Base-by-base conservation (phyloP, 2,329 filamentous ascomycete species). In the Xylariaceae sp. region DNA sequence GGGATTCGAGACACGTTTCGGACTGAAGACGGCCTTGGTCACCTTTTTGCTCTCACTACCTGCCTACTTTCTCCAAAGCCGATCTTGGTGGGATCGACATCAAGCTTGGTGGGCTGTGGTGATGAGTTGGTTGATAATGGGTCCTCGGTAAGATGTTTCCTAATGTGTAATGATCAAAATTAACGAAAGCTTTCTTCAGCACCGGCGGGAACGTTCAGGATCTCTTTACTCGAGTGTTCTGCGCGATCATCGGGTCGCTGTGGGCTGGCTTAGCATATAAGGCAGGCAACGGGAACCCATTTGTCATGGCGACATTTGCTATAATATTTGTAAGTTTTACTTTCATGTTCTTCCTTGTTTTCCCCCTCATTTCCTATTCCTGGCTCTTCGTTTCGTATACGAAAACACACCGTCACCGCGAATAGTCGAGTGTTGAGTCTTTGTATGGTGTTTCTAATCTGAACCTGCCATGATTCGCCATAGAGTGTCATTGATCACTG, bases 171-270 rank as follows among this genome's bases (percentile, higher is more conserved):
- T 34, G n/a, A 39, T 19, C 12, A 19, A 5, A 27, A 34, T 45
- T 58, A 40, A 58, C 43, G 31, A 41, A 29, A 19, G 3, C 19
- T n/a, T n/a, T 49, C n/a, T 29, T 5, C 27, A 59, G 78, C 47
- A 78, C 80, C 2, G 80, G 80, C 7, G 81, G 80, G 7, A 84
- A 82, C 52, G 62, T 81, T 6, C 79, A 81, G 60, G 80, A 84
- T 63, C 70, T 84, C 27, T 65, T 80, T n/a, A 76, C 74, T 2
- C 73, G 81, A 54, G 72, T 73, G 3, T 68, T 76, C 34, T 74
- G 75, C 35, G 78, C 73, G 2, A 67, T 78, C 11, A 66, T 83
- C 3, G 80, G 80, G 11, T 77, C 80, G 26, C 63, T 77, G 1
- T 84, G 80, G 80, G 77, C 75, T 4, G 80, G 75, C 6, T 65